These are phyloP conservation scores for Pleurozium schreberi DNA, from an alignment of 225 moss, liverwort and hornwort species.

Conservation along the genomic window DNA sequence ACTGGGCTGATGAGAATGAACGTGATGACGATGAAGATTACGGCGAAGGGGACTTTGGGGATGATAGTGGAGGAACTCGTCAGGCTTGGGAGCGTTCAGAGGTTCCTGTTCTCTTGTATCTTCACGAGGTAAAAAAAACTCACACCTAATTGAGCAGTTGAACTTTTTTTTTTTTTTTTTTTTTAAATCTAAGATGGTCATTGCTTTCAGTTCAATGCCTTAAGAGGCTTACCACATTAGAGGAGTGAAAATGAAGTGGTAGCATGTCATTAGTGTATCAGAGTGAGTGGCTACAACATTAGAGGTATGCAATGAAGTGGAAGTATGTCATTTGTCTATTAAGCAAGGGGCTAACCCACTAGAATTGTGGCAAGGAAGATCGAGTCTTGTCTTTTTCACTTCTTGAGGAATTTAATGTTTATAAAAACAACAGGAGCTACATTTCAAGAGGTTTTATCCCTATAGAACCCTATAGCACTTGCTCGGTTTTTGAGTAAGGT, in stretches of 20 bases:
- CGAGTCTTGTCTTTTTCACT: neutral
- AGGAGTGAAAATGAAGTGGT: neutral
- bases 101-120: constrained; percentile 63
- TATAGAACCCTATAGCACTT: no score
- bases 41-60: constrained; percentile 11
- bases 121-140: constrained; percentile 51
- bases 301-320: neutral
- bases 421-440: neutral
- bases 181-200: neutral
- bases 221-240: neutral
- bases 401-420: neutral
- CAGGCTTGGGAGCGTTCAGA: constrained; percentile 51
- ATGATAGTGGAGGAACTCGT: constrained; percentile 1
- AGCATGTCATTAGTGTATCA: neutral
- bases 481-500: no score
- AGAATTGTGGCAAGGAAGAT: neutral
- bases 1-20: constrained; percentile 35
- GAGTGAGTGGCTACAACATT: neutral
- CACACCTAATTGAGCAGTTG: neutral
- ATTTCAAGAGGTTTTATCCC: neutral
- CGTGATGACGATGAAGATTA: constrained; percentile 49
- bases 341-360: neutral
- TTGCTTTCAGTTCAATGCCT: neutral
- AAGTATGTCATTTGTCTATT: neutral
- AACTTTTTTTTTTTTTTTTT: neutral